Evolutionary conservation across 139 green algal species (phyloP), one percentile per base, ranked within the genome.

Genomic region (Chlamydomonas asymmetrica): DNA sequence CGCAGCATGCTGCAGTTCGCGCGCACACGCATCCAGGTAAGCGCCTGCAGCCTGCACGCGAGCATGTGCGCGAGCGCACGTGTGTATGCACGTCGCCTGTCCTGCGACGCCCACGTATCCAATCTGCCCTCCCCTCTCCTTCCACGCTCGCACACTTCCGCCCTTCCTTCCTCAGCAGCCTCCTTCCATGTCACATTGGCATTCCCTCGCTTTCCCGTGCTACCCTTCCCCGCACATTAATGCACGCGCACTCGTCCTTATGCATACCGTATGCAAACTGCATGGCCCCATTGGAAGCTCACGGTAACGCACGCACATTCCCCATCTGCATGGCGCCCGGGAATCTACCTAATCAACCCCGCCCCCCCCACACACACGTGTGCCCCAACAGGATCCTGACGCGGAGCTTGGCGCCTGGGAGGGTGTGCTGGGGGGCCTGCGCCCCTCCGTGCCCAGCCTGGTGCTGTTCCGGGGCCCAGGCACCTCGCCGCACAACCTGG

Each of bases 391-490:
- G 60, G 63, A 71, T 27, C 16, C 41, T 16, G 41, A 23, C 25
- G 34, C 68, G 9, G 68, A n/a, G n/a, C n/a, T 38, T 9, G 38
- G 38, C 29, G 67, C 67, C 22, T 74, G 67, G 67, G 52, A 74
- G 67, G 37, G 25, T 9, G 67, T 35, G 3, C 67, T 74, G 67
- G 67, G 67, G 20, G 48, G 31, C 35, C 29, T 8, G 20, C 40
- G 56, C 5, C 70, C 70, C 20, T 23, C 57, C 31, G 6, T 31
- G 4, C 56, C 56, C 56, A 38, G 23, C 9, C 38, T 68, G n/a
- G 70, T 76, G 8, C 67, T 76, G 39, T 57, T 76, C n/a, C 70
- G 70, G 20, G 70, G 70, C 20, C 70, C 70, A 8, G 70, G 70
- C 40, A 37, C 56, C 31, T 7, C 10, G 16, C 70, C 70, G 0